These are phyloP conservation scores for Adenanthera pavonina DNA, from an alignment of 306 rosid genomes.

Conservation along the genomic window DNA sequence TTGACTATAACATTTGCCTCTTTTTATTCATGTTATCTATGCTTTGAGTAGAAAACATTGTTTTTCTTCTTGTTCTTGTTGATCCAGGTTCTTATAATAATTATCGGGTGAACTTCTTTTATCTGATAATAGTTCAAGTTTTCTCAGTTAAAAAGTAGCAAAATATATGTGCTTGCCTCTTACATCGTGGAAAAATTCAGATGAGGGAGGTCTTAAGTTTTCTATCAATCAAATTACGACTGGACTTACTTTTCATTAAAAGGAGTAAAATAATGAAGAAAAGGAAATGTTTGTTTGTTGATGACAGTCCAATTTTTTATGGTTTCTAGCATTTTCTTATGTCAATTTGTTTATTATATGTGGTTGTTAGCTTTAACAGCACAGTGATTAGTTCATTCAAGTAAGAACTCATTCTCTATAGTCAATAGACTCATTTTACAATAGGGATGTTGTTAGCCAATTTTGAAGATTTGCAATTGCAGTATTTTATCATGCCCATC, in stretches of 20 bases:
- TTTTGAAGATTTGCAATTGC: background rate
- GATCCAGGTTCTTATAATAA: background rate
- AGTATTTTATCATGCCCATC: constrained; percentile 3
- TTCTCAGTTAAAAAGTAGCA: background rate
- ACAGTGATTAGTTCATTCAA: constrained; percentile 15
- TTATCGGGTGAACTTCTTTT: background rate
- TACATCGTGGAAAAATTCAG: background rate
- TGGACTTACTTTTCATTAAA: background rate
- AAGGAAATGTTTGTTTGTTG: background rate
- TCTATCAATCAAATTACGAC: background rate
- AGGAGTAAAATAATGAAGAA: background rate
- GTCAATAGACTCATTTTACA: background rate
- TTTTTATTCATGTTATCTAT: background rate
- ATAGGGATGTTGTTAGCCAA: constrained; percentile 7
- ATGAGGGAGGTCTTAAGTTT: background rate
- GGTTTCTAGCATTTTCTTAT: background rate
- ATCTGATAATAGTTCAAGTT: background rate
- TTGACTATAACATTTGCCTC: background rate
- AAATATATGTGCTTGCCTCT: background rate
- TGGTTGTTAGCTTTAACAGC: constrained; percentile 2
- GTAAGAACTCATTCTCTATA: background rate
- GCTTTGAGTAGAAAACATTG: background rate
- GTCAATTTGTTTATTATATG: constrained; percentile 17
- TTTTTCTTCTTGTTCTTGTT: background rate
- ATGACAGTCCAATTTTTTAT: background rate